Percentiles rank a stretch among this genome's conserved stretches.
Evolutionary conservation across 2,329 filamentous ascomycete genomes (phyloP).

Genomic region (Fusarium mangiferae): DNA sequence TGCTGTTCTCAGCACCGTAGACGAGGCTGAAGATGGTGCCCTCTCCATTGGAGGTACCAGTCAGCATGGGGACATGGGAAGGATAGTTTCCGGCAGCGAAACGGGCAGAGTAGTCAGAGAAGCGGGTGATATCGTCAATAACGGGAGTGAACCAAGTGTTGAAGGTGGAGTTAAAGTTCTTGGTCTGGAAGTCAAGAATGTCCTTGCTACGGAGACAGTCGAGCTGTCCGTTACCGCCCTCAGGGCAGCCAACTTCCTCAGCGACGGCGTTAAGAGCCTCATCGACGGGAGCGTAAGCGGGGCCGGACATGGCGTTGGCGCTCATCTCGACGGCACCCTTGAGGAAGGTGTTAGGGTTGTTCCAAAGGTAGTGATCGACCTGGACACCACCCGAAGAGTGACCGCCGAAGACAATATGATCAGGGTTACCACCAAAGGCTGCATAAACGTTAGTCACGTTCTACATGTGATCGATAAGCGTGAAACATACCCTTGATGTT

Average conservation of each 20-base stretch:
- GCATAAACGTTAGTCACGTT: constrained; percentile 1
- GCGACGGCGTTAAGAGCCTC: constrained; percentile 52
- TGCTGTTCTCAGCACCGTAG: constrained; percentile 45
- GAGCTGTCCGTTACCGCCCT: constrained; percentile 46
- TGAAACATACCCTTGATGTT: constrained; percentile 35
- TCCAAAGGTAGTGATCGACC: constrained; percentile 56
- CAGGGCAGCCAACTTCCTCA: constrained; percentile 49
- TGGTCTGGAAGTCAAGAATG: constrained; percentile 34
- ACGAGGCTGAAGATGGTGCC: constrained; percentile 52
- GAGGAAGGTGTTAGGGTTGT: constrained; percentile 51
- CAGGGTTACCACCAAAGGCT: constrained; percentile 57
- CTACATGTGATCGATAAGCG: neutral
- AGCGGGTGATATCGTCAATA: constrained; percentile 49
- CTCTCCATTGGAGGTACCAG: constrained; percentile 50
- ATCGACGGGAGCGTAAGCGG: constrained; percentile 51
- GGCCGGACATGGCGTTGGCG: constrained; percentile 54
- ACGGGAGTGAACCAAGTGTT: constrained; percentile 56
- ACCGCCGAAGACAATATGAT: constrained; percentile 58
- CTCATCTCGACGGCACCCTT: constrained; percentile 55
- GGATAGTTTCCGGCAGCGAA: constrained; percentile 42
- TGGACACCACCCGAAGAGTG: constrained; percentile 52
- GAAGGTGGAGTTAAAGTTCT: constrained; percentile 47
- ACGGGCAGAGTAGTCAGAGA: constrained; percentile 45
- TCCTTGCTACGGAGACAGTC: constrained; percentile 51
- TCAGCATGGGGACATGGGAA: constrained; percentile 49